Evolutionary conservation across 352 stramenopile genomes (phyloP).

Genomic region (Pythium apleroticum): DNA sequence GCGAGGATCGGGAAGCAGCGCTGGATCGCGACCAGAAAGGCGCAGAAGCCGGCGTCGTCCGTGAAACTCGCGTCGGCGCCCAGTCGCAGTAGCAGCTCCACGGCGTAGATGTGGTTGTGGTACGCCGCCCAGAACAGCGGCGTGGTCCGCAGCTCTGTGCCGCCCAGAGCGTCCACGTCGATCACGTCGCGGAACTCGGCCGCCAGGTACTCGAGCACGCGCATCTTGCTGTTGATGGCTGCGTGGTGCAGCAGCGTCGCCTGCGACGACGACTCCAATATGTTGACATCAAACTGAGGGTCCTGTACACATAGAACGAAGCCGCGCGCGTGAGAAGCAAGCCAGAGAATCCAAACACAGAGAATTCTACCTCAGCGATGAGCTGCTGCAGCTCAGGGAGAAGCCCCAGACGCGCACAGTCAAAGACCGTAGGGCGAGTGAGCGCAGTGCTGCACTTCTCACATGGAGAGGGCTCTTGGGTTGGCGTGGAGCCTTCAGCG

Average conservation of each 20-base stretch:
- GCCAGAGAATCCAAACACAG: not conserved
- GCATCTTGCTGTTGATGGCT: conserved; percentile 80
- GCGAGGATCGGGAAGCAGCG: conserved; percentile 73
- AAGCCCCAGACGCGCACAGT: conserved; percentile 65
- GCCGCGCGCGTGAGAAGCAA: not conserved
- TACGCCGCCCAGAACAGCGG: conserved; percentile 75
- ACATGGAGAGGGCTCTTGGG: conserved; percentile 24
- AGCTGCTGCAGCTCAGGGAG: conserved; percentile 60
- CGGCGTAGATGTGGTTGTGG: conserved; percentile 79
- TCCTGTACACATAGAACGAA: conserved; percentile 30
- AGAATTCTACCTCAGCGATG: conserved; percentile 36
- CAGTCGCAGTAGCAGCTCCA: conserved; percentile 66
- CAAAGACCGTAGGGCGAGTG: conserved; percentile 42
- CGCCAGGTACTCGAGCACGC: conserved; percentile 52
- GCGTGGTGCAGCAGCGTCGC: conserved; percentile 77
- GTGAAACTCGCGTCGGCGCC: conserved; percentile 53
- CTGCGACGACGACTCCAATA: conserved; percentile 43
- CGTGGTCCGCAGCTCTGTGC: conserved; percentile 53
- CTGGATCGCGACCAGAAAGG: conserved; percentile 72
- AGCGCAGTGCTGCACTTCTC: conserved; percentile 41
- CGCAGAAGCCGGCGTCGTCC: conserved; percentile 52
- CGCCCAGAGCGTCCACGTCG: conserved; percentile 51
- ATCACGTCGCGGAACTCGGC: conserved; percentile 30
- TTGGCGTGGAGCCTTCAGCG: not conserved
- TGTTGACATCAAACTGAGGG: conserved; percentile 56